Evolutionary conservation across 176 grass and related monocot species (phyloP), one percentile per base, ranked within the genome.

Genomic region (Phoenix dactylifera): DNA sequence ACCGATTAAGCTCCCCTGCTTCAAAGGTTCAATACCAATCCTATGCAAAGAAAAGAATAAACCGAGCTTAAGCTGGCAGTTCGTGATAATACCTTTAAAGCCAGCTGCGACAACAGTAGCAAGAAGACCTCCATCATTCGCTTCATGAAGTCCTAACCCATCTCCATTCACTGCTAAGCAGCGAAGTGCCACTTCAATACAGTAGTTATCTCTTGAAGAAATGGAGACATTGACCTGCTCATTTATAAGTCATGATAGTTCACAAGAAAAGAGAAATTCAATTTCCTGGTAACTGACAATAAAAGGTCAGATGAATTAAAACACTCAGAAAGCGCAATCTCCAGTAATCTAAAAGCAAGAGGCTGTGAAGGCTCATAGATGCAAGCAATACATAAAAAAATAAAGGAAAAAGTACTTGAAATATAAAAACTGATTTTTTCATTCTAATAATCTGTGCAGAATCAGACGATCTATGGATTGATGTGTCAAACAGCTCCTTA

Each of bases 81-180:
- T 63, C 53, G 26, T 16, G 54, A 54, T 22, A 26, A 65, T 65
- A 97, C 92, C 92, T 91, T 97, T 91, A 57, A 90, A 97, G 35
- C 92, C 92, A 78, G 84, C 87, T 0, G 87, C 83, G 66, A 91
- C 87, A 49, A 91, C 68, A 67, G 81, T 79, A 55, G 92, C 81
- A 66, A 97, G 86, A 74, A 97, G 72, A 64, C 92, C 92, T 74
- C 92, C 92, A 70, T 97, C 81, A 58, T 85, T 91, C 52, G 66
- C 69, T 82, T 88, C 87, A 82, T 97, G 87, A 71, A 83, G 57
- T 50, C 87, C 87, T 77, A 80, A 63, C 19, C 87, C 92, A 77
- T 97, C 92, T 65, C 84, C 87, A 72, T 80, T 69, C 63, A 67
- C 71, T 62, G 87, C 92, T 79, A 83, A 54, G 65, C 87, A 91